Conservation (phyloP, 176 grass and related monocot species). For the Melocanna baccifera region DNA sequence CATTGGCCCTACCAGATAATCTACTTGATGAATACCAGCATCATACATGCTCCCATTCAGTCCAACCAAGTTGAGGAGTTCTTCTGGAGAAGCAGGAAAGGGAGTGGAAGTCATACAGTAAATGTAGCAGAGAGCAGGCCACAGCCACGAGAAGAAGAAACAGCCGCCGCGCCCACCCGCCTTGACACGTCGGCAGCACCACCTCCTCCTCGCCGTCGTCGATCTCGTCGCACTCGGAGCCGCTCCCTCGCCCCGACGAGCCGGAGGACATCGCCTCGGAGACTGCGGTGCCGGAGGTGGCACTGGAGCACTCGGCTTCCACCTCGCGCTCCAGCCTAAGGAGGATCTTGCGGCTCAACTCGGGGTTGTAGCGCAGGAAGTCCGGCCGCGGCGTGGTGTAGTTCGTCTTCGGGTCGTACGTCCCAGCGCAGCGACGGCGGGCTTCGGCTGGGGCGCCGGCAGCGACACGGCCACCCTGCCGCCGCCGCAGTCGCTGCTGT, state of each 20-base stretch:
- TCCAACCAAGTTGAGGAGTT: neutral
- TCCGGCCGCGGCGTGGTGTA: conserved; percentile 67
- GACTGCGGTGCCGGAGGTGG: conserved; percentile 7
- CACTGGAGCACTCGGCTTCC: conserved; percentile 25
- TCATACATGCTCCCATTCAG: neutral
- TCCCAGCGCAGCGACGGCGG: conserved; percentile 15
- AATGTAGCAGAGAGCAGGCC: conserved; percentile 32
- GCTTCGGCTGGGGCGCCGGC: neutral
- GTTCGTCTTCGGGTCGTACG: conserved; percentile 79
- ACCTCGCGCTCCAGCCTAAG: conserved; percentile 37
- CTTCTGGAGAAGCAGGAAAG: conserved; percentile 3
- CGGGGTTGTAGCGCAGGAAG: conserved; percentile 75
- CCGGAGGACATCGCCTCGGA: neutral
- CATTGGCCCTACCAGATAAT: neutral
- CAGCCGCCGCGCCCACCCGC: conserved; percentile 9
- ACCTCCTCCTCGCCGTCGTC: neutral
- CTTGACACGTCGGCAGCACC: neutral
- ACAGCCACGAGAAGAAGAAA: conserved; percentile 1
- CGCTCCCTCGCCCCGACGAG: neutral
- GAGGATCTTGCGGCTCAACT: conserved; percentile 55
- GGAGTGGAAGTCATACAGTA: neutral
- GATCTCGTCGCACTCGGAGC: neutral
- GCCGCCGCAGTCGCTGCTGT: neutral
- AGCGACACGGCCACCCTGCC: neutral
- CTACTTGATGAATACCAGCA: neutral